phyloP scores from a whole-genome alignment of 2,329 filamentous ascomycete genomes.

The Pyrenophora graminea region DNA sequence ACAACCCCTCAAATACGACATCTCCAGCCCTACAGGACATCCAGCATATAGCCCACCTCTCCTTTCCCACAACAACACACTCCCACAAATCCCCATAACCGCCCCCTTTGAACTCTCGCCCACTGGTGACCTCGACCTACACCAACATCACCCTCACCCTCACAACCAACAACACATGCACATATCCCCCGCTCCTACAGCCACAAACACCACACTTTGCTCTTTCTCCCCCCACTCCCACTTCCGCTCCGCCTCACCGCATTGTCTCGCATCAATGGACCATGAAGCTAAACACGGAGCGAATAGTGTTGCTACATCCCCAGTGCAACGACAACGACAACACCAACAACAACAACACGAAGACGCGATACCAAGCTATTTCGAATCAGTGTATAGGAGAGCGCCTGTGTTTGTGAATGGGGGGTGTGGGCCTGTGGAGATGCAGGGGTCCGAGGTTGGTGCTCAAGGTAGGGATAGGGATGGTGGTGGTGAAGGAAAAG shows the following conservation, averaged over 20 bases:
- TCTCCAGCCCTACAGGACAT: not conserved
- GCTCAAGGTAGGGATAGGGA: not conserved
- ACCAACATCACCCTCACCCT: too few species aligned
- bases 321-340: too few species aligned
- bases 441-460: not conserved
- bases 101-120: conserved; percentile 1
- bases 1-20: conserved; percentile 2
- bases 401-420: too few species aligned
- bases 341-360: not conserved
- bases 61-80: not conserved
- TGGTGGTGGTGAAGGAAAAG: not conserved
- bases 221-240: not conserved
- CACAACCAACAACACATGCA: too few species aligned
- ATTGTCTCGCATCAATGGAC: not conserved
- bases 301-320: too few species aligned
- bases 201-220: too few species aligned
- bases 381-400: conserved; percentile 1
- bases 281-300: not conserved
- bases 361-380: conserved; percentile 6
- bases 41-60: not conserved
- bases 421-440: not conserved
- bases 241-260: not conserved
- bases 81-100: not conserved
- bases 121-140: too few species aligned
- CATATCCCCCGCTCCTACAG: too few species aligned